Evolutionary conservation across 306 rosid species (phyloP).

Genomic region (Hippophae rhamnoides): DNA sequence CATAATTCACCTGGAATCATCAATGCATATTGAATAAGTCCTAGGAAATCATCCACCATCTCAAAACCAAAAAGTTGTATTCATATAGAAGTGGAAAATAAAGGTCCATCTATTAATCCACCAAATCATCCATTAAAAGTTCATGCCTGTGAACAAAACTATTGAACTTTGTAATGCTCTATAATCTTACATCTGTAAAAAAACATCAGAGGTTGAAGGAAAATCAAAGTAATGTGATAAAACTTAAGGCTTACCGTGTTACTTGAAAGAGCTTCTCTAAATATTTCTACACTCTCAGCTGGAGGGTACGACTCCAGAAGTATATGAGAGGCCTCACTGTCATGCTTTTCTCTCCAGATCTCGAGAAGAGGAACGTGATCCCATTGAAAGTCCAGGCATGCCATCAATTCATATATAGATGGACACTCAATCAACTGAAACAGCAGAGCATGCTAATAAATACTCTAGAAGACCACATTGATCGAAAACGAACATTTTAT

Average conservation of each 20-base stretch:
- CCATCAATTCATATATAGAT: slow-evolving; percentile 77
- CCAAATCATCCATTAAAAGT: too few relatives aligned
- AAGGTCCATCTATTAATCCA: too few relatives aligned
- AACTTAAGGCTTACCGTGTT: slow-evolving; percentile 51
- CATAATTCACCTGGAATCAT: slow-evolving; percentile 46
- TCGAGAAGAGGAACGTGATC: slow-evolving; percentile 55
- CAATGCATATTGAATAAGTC: slow-evolving; percentile 1
- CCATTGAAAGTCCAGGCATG: slow-evolving; percentile 59
- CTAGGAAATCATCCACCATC: not conserved
- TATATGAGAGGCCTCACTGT: slow-evolving; percentile 43
- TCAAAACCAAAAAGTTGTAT: too few relatives aligned
- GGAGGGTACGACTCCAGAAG: slow-evolving; percentile 75
- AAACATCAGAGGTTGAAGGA: slow-evolving; percentile 1
- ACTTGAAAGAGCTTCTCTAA: slow-evolving; percentile 55
- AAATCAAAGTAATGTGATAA: not conserved
- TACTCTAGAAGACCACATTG: not conserved
- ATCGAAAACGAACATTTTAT: not conserved
- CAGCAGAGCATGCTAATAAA: slow-evolving; percentile 27
- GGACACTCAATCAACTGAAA: slow-evolving; percentile 92
- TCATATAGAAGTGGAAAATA: too few relatives aligned
- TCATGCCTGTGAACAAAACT: not conserved
- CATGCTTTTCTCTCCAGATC: slow-evolving; percentile 63
- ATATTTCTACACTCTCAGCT: slow-evolving; percentile 41
- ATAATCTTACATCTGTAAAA: not conserved
- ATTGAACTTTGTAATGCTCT: not conserved